Percentiles rank a stretch among this genome's conserved stretches.
phyloP scores from a whole-genome alignment of 176 grass and related monocot genomes.

The Lolium perenne region DNA sequence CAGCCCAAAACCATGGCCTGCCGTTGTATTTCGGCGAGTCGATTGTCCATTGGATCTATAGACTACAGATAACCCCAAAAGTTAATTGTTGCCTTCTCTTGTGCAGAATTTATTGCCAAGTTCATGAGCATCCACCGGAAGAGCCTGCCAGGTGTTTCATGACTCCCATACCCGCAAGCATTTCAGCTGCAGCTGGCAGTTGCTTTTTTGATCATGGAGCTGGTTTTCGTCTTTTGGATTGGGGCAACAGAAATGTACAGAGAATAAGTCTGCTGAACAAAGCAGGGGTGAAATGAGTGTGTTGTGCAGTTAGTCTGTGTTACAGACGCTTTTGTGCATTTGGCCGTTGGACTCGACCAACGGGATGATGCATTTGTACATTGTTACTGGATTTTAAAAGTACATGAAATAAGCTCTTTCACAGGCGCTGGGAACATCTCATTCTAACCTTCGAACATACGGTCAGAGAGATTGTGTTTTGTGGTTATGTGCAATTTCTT shows the following conservation, averaged over 20 bases:
- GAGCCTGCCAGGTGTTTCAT: constrained; percentile 40
- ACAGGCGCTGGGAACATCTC: neutral
- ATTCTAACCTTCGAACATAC: neutral
- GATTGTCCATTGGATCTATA: neutral
- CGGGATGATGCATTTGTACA: neutral
- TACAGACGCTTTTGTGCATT: neutral
- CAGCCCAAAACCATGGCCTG: neutral
- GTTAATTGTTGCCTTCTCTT: neutral
- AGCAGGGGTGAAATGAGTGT: neutral
- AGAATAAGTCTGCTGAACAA: constrained; percentile 5
- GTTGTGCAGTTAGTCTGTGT: neutral
- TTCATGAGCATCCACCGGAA: constrained; percentile 77
- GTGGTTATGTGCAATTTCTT: too few species aligned
- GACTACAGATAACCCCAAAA: neutral
- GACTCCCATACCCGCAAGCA: neutral
- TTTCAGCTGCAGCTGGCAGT: neutral
- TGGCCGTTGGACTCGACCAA: neutral
- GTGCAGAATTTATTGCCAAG: constrained; percentile 69
- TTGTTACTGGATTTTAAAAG: neutral
- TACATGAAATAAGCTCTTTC: neutral
- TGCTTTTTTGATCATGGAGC: neutral
- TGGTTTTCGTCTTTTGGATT: neutral
- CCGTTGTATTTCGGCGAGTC: neutral
- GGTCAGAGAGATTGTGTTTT: too few species aligned
- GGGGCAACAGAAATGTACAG: neutral